Evolutionary conservation across 1,284 basidiomycete species (phyloP), one percentile per base, ranked within the genome.

Genomic region (Polyporus tsugae): DNA sequence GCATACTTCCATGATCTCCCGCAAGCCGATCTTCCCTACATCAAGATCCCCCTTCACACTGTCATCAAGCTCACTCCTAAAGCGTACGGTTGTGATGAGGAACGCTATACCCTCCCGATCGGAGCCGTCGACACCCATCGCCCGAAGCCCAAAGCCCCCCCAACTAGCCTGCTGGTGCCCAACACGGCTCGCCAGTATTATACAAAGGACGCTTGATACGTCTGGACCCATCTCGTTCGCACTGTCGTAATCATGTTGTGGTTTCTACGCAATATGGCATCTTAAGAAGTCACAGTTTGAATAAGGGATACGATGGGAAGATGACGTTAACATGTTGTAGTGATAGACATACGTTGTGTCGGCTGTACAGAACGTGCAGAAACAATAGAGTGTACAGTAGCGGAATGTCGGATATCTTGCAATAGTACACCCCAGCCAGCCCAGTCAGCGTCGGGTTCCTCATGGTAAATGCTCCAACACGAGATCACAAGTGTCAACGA

Each of bases 11-110:
- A 98, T 80, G 91, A 96, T 73, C 83, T 98, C 22, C 89, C 93
- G 4, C 98, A 98, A 80, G 95, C 90, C 44, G 96, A 99, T 77
- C 85, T 99, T 61, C 98, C 98, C 0, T 99, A 99, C 79, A 96
- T 99, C 86, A 98, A 98, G 81, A 95, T 97, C 63, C 95, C 95
- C 0, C 82, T 99, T 65, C 98, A 99, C 79, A 99, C 97, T 0
- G 93, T 99, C 41, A 98, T 99, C 81, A 98, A 99, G 82, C 86
- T 99, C 64, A 99, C 97, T 0, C 98, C 98, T 2, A 96, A 95
- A 79, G 98, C 98, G 1, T 99, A 99, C 78, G 98, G 98, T 25
- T 99, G 97, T 83, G 96, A 98, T 79, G 98, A 99, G 80, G 96
- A 97, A 80, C 87, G 98, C 66, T 96, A 94, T 79, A 87, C 92